Evolutionary conservation across 169 alveolate species (phyloP), one percentile per base, ranked within the genome.

Genomic region (Cryptosporidium baileyi): DNA sequence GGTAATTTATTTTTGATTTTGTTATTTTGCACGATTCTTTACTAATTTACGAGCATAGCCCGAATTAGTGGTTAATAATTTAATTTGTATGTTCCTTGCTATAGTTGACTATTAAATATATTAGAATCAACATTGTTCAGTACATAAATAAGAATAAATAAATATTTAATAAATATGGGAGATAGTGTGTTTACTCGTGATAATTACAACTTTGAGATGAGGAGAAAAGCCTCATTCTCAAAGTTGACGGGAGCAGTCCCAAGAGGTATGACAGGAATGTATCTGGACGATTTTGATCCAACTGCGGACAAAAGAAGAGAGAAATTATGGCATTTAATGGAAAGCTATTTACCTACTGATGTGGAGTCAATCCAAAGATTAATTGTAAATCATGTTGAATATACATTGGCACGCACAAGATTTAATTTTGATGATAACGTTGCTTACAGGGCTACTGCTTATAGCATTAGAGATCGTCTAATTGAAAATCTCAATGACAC

Each of bases 401-500:
- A 95, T 90, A 94, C 99, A 15, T 63, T 96, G 52, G 98, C 98
- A n/a, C 82, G 94, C 47, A 95, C 97, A 1, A 92, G 98, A 63
- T 97, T 96, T 90, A 93, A 94, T 88, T 92, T 96, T 67, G 94
- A 93, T 88, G 90, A 92, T 45, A 93, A 92, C 63, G 91, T 91
- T 26, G 92, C 94, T 47, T 96, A 94, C 81, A 91, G 96, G 61
- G 98, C 97, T 2, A 90, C 98, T 8, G 97, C 98, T 1, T 91
- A 63, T 49, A 92, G 96, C 4, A 85, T 95, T 44, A 94, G 98
- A 67, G 99, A 97, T 82, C 94, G 98, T 79, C 91, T 97, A 54
- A 89, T 97, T 57, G 99, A 96, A 89, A 81, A 94, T 30, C 92
- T 95, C 89, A 96, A 97, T 81, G 98, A 96, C 90, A 95, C 99